phyloP scores from a whole-genome alignment of 1,284 basidiomycete genomes.

The Lentinula novae-zelandiae region DNA sequence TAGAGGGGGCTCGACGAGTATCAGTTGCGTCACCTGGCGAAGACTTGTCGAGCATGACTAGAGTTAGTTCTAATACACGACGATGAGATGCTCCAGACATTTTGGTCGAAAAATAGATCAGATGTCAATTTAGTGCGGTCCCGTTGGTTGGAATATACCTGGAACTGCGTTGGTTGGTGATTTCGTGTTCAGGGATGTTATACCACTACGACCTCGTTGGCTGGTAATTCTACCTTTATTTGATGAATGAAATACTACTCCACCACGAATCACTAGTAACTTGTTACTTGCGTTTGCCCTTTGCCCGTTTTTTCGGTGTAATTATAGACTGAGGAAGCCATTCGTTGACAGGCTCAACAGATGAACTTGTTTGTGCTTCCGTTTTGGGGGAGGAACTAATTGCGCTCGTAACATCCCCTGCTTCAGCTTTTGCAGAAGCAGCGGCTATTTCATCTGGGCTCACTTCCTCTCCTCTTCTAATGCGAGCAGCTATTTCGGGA shows the following conservation, averaged over 20 bases:
- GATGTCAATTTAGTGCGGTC: not conserved
- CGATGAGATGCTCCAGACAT: constrained; percentile 3
- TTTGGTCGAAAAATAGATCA: not conserved
- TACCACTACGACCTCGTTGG: not conserved
- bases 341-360: constrained; percentile 30
- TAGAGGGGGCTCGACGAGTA: not conserved
- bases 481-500: constrained; percentile 43
- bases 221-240: not conserved
- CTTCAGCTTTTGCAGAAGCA: constrained; percentile 36
- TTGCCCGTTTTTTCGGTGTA: constrained; percentile 37
- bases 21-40: not conserved
- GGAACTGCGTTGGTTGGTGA: not conserved
- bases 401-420: constrained; percentile 23
- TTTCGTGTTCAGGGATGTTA: not conserved
- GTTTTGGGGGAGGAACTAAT: constrained; percentile 3
- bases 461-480: constrained; percentile 44
- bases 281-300: constrained; percentile 31
- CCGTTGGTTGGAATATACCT: not conserved
- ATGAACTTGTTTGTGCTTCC: constrained; percentile 12
- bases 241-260: not conserved
- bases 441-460: constrained; percentile 45
- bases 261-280: not conserved
- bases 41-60: not conserved
- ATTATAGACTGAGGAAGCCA: constrained; percentile 44
- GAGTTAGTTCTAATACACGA: not conserved